phyloP scores from a whole-genome alignment of 345 rosid genomes.

The Citrus maxima region DNA sequence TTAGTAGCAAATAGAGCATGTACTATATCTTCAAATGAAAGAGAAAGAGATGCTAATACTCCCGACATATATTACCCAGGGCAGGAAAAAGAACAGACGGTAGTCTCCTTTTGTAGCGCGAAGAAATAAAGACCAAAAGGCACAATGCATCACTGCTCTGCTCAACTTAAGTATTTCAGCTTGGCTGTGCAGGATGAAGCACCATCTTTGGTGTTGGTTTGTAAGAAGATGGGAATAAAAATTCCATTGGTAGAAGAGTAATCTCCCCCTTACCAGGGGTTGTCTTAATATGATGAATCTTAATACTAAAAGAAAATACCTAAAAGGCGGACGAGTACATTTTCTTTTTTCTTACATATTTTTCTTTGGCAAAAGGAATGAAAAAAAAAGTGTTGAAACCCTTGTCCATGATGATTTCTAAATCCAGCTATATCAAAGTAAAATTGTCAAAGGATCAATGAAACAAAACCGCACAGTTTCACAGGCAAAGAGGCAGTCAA shows the following conservation, averaged over 20 bases:
- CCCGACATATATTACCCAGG: slow-evolving; percentile 59
- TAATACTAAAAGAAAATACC: slow-evolving; percentile 32
- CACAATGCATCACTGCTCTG: slow-evolving; percentile 45
- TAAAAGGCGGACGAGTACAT: slow-evolving; percentile 25
- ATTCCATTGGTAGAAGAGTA: slow-evolving; percentile 19
- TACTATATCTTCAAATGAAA: slow-evolving; percentile 41
- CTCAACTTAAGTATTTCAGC: slow-evolving; percentile 50
- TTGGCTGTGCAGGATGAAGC: slow-evolving; percentile 48
- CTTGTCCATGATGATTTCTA: slow-evolving; percentile 26
- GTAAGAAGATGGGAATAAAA: slow-evolving; percentile 19
- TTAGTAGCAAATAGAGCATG: slow-evolving; percentile 54
- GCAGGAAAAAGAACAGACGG: slow-evolving; percentile 43
- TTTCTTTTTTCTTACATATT: not conserved
- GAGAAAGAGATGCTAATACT: slow-evolving; percentile 61
- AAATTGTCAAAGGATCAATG: slow-evolving; percentile 20
- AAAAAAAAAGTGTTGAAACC: slow-evolving; percentile 9
- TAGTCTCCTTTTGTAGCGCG: slow-evolving; percentile 55
- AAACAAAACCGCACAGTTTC: slow-evolving; percentile 19
- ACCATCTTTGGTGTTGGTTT: slow-evolving; percentile 44
- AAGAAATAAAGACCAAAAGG: slow-evolving; percentile 43
- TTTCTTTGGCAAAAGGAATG: not conserved
- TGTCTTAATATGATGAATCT: slow-evolving; percentile 28
- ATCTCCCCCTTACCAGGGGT: slow-evolving; percentile 51
- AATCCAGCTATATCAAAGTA: slow-evolving; percentile 23
- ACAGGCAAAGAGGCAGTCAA: slow-evolving; percentile 32